Percentiles rank a stretch among this genome's conserved stretches.
These are phyloP conservation scores for Phytophthora crassamura DNA, from an alignment of 352 stramenopile genomes.

Conservation along the genomic window DNA sequence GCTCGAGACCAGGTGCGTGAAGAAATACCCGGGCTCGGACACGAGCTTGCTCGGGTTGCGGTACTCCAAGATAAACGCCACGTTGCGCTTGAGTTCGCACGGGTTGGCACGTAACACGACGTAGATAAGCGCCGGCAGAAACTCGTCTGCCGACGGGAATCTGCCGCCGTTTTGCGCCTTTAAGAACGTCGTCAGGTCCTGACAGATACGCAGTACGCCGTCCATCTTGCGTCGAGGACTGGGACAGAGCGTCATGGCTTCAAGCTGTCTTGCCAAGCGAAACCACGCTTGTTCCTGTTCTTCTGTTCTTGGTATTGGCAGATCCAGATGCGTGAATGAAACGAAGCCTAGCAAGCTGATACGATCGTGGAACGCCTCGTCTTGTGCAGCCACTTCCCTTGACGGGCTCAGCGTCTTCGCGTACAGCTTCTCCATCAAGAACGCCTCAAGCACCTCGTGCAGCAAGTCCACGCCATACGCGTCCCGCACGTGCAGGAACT, in stretches of 20 bases:
- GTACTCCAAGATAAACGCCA: conserved; percentile 91
- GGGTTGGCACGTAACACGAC: conserved; percentile 90
- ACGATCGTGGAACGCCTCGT: conserved; percentile 66
- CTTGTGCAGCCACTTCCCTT: conserved; percentile 41
- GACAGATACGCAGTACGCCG: conserved; percentile 74
- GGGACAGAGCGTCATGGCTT: conserved; percentile 51
- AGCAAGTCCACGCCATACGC: conserved; percentile 55
- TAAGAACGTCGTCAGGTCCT: conserved; percentile 76
- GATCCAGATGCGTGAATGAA: conserved; percentile 84
- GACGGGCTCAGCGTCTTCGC: conserved; percentile 68
- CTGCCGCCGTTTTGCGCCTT: conserved; percentile 44
- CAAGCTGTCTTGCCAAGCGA: conserved; percentile 50
- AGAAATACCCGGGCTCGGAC: conserved; percentile 93
- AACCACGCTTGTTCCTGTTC: conserved; percentile 51
- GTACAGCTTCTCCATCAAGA: conserved; percentile 93
- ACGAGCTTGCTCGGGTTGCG: conserved; percentile 72
- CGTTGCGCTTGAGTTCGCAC: conserved; percentile 79
- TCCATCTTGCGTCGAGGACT: conserved; percentile 91
- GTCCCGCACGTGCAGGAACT: conserved; percentile 43
- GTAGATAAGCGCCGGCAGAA: conserved; percentile 93
- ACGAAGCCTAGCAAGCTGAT: conserved; percentile 85
- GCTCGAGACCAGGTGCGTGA: conserved; percentile 90
- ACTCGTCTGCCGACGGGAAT: conserved; percentile 91
- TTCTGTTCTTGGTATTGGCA: conserved; percentile 52
- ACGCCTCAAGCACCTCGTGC: conserved; percentile 84